Conservation (phyloP, 805 yeast genomes). For the Candida krabiensis region DNA sequence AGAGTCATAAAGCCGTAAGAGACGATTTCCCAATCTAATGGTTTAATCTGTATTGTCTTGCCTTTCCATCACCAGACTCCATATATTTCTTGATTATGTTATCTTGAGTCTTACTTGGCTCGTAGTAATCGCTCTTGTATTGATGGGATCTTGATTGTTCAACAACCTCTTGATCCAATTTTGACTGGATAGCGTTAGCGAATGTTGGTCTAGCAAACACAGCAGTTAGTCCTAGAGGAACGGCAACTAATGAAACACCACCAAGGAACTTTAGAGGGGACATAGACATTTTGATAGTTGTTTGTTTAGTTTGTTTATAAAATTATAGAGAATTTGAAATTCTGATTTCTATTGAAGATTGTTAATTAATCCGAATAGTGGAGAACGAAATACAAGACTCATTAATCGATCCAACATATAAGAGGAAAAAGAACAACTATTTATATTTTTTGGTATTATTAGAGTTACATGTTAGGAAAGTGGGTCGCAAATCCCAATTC, state of each 20-base stretch:
- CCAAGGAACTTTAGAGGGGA: slow-evolving; percentile 29
- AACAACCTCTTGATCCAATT: slow-evolving; percentile 32
- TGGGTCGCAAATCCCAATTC: too few relatives aligned
- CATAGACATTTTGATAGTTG: slow-evolving; percentile 24
- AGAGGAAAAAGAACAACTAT: too few relatives aligned
- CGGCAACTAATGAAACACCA: slow-evolving; percentile 30
- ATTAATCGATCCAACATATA: too few relatives aligned
- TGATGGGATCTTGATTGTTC: slow-evolving; percentile 29
- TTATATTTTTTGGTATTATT: too few relatives aligned
- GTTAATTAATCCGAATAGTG: too few relatives aligned
- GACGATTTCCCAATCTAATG: neutral
- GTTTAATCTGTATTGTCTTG: slow-evolving; percentile 27
- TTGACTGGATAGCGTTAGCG: slow-evolving; percentile 35
- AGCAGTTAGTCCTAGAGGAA: slow-evolving; percentile 29
- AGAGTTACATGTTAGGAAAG: too few relatives aligned
- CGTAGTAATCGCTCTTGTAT: slow-evolving; percentile 27
- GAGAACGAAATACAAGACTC: too few relatives aligned
- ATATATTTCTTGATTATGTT: slow-evolving; percentile 26
- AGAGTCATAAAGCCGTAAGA: too few relatives aligned
- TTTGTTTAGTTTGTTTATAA: too few relatives aligned
- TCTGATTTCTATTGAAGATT: too few relatives aligned
- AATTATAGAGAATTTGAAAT: too few relatives aligned
- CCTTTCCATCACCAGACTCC: slow-evolving; percentile 28
- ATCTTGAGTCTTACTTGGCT: slow-evolving; percentile 24
- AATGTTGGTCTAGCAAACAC: slow-evolving; percentile 34